Evolutionary conservation across 2,329 filamentous ascomycete species (phyloP).

Genomic region (Escovopsis sp.): DNA sequence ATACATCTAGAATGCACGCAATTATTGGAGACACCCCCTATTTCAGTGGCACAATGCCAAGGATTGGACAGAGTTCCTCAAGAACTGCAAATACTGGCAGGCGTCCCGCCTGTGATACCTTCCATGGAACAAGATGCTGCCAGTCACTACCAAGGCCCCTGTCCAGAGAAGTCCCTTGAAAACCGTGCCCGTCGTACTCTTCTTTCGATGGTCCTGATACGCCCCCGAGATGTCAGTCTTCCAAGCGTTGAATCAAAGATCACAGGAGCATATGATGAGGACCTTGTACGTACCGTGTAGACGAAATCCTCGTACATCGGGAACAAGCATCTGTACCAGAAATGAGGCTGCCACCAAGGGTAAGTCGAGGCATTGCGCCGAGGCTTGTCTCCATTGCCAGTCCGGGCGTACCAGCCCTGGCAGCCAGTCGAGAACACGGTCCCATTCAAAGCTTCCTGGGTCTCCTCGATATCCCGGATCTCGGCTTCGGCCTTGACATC

Average conservation of each 20-base stretch:
- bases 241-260: neutral
- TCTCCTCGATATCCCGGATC: slow-evolving; percentile 13
- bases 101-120: neutral
- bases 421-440: slow-evolving; percentile 22
- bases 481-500: slow-evolving; percentile 20
- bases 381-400: slow-evolving; percentile 8
- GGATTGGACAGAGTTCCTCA: neutral
- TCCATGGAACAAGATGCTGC: neutral
- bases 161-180: slow-evolving; percentile 2
- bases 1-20: no score
- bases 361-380: slow-evolving; percentile 21
- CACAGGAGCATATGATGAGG: neutral
- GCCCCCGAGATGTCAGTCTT: neutral
- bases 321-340: slow-evolving; percentile 22
- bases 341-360: slow-evolving; percentile 19
- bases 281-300: slow-evolving; percentile 15
- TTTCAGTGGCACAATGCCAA: no score
- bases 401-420: slow-evolving; percentile 21
- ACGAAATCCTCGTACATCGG: slow-evolving; percentile 18
- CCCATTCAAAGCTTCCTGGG: slow-evolving; percentile 18
- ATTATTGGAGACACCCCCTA: no score
- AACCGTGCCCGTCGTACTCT: neutral
- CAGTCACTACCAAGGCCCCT: neutral
- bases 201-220: neutral
- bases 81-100: neutral